Evolutionary conservation across 1,284 basidiomycete genomes (phyloP).

Genomic region (Fomitiporia mediterranea): DNA sequence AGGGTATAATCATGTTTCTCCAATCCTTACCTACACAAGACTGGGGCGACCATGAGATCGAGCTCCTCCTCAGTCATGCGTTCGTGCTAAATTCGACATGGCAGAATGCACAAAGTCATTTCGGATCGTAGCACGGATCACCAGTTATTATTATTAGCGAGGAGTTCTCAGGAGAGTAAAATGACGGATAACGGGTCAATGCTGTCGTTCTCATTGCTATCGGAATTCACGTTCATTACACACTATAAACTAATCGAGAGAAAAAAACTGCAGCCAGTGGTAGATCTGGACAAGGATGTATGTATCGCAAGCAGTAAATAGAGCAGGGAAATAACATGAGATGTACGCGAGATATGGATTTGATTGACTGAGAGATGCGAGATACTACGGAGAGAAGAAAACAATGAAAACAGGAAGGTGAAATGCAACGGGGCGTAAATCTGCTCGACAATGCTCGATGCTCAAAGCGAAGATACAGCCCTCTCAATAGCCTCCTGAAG

Average conservation of each 20-base stretch:
- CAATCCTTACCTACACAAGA: constrained; percentile 93
- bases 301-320: background rate
- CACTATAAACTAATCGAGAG: background rate
- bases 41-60: constrained; percentile 95
- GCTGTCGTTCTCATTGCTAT: no score
- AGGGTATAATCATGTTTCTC: constrained; percentile 99
- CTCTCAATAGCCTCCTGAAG: constrained; percentile 58
- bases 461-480: constrained; percentile 42
- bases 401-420: background rate
- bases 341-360: background rate
- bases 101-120: constrained; percentile 93
- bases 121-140: constrained; percentile 36
- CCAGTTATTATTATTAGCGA: no score
- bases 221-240: background rate
- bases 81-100: constrained; percentile 93
- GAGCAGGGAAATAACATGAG: background rate
- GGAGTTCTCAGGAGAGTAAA: no score
- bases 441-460: background rate
- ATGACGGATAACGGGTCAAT: no score
- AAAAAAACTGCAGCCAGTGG: background rate
- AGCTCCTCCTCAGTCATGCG: constrained; percentile 92
- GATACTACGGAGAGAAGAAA: background rate
- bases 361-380: background rate
- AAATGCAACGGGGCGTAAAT: no score
- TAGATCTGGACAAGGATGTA: background rate